Percentiles rank a stretch among this genome's conserved stretches.
Evolutionary conservation across 345 rosid genomes (phyloP).

Genomic region (Citrus cavaleriei): DNA sequence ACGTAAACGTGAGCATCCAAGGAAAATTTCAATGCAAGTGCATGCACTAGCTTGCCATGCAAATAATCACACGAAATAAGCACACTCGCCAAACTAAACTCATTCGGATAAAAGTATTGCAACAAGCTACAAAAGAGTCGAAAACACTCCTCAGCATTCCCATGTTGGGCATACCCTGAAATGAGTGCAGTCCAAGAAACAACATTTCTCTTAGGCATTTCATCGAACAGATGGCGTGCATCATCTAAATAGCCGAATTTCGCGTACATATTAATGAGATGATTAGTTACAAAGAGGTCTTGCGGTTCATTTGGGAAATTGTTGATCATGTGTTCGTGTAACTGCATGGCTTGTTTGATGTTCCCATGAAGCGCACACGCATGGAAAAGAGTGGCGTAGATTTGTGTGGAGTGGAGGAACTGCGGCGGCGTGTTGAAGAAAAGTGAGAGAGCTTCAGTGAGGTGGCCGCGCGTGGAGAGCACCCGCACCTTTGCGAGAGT

Average conservation of each 20-base stretch:
- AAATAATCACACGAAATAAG: constrained; percentile 48
- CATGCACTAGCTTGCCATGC: constrained; percentile 64
- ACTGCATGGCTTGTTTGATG: constrained; percentile 44
- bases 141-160: constrained; percentile 41
- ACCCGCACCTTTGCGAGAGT: constrained; percentile 26
- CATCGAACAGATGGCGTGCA: constrained; percentile 60
- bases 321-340: constrained; percentile 59
- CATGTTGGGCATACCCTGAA: constrained; percentile 65
- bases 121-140: constrained; percentile 56
- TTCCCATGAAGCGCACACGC: constrained; percentile 56
- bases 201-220: constrained; percentile 61
- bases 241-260: constrained; percentile 55
- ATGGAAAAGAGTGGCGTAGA: constrained; percentile 59
- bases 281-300: constrained; percentile 52
- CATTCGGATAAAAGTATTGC: constrained; percentile 54
- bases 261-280: constrained; percentile 49
- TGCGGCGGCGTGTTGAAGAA: constrained; percentile 33
- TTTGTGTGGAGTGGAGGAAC: constrained; percentile 34
- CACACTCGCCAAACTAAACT: constrained; percentile 65
- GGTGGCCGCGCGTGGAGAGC: constrained; percentile 34
- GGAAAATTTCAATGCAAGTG: constrained; percentile 59
- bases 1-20: constrained; percentile 48
- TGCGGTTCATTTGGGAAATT: constrained; percentile 3
- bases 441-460: constrained; percentile 44
- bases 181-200: constrained; percentile 81